phyloP scores from a whole-genome alignment of 2,329 filamentous ascomycete species.

The Paraconiothyrium sp. region DNA sequence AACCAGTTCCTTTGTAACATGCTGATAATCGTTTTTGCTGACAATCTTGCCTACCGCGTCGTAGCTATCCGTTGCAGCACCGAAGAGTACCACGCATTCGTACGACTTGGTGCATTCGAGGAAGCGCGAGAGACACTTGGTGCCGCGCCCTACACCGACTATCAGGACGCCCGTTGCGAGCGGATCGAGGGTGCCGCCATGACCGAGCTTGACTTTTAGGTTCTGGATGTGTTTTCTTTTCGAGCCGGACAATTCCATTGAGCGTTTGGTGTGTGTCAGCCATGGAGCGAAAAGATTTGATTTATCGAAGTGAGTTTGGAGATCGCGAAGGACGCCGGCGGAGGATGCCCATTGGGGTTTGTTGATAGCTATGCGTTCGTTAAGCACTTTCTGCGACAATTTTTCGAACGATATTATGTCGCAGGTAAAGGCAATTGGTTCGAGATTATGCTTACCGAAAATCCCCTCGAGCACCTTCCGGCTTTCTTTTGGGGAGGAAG shows the following conservation, averaged over 20 bases:
- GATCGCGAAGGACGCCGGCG: slow-evolving; percentile 87
- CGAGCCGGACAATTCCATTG: slow-evolving; percentile 62
- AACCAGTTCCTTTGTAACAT: slow-evolving; percentile 81
- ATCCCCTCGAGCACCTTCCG: slow-evolving; percentile 68
- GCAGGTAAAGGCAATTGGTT: too few relatives aligned
- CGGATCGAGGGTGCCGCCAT: slow-evolving; percentile 94
- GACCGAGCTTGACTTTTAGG: slow-evolving; percentile 86
- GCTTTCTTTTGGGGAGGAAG: slow-evolving; percentile 37
- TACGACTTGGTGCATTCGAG: slow-evolving; percentile 92
- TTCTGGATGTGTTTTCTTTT: slow-evolving; percentile 65
- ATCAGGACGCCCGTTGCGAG: slow-evolving; percentile 93
- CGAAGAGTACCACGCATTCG: slow-evolving; percentile 88
- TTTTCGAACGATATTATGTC: not conserved
- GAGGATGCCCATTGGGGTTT: slow-evolving; percentile 90
- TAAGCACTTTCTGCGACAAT: slow-evolving; percentile 3
- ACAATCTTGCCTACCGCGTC: slow-evolving; percentile 87
- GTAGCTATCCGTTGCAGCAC: slow-evolving; percentile 91
- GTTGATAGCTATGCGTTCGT: slow-evolving; percentile 75
- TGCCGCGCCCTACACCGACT: slow-evolving; percentile 85
- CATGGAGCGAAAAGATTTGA: slow-evolving; percentile 82
- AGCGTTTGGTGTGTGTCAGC: slow-evolving; percentile 71
- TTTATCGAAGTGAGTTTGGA: slow-evolving; percentile 83
- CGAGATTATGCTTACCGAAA: slow-evolving; percentile 58
- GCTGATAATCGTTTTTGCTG: slow-evolving; percentile 76
- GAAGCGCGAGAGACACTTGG: slow-evolving; percentile 82